Conservation (phyloP, 805 yeast genomes). For the Spathaspora girioi region DNA sequence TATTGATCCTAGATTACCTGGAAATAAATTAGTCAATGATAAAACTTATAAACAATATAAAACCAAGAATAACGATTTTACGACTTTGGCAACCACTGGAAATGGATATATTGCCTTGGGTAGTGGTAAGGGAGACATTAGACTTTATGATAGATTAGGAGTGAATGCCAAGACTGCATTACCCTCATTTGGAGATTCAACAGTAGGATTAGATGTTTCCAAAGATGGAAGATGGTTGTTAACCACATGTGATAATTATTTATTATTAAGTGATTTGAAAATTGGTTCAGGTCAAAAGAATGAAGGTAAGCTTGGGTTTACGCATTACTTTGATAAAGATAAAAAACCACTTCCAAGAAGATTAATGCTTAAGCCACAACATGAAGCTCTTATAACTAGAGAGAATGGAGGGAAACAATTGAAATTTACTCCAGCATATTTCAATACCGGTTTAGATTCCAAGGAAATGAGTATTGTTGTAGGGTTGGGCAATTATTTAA, state of each 20-base stretch:
- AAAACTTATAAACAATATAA: conserved; percentile 39
- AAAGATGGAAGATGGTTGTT: conserved; percentile 79
- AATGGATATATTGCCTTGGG: conserved; percentile 75
- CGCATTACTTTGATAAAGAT: conserved; percentile 59
- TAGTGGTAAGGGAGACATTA: conserved; percentile 68
- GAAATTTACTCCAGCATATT: conserved; percentile 68
- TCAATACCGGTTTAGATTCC: conserved; percentile 64
- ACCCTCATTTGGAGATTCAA: conserved; percentile 80
- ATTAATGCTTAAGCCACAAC: conserved; percentile 67
- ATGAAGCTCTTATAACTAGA: conserved; percentile 56
- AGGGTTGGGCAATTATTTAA: conserved; percentile 77
- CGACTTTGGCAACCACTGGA: conserved; percentile 66
- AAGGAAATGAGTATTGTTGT: conserved; percentile 72
- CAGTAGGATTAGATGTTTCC: conserved; percentile 64
- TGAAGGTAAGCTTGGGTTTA: conserved; percentile 60
- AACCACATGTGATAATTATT: conserved; percentile 72
- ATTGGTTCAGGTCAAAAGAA: conserved; percentile 58
- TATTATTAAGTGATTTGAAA: conserved; percentile 64
- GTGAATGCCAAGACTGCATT: conserved; percentile 71
- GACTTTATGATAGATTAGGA: conserved; percentile 71
- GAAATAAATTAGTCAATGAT: conserved; percentile 56
- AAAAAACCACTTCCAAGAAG: conserved; percentile 67
- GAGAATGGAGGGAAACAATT: conserved; percentile 47
- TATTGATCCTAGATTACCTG: conserved; percentile 71
- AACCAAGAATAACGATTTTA: conserved; percentile 50